These are phyloP conservation scores for Dovyalis caffra DNA, from an alignment of 345 rosid species.

Conservation along the genomic window DNA sequence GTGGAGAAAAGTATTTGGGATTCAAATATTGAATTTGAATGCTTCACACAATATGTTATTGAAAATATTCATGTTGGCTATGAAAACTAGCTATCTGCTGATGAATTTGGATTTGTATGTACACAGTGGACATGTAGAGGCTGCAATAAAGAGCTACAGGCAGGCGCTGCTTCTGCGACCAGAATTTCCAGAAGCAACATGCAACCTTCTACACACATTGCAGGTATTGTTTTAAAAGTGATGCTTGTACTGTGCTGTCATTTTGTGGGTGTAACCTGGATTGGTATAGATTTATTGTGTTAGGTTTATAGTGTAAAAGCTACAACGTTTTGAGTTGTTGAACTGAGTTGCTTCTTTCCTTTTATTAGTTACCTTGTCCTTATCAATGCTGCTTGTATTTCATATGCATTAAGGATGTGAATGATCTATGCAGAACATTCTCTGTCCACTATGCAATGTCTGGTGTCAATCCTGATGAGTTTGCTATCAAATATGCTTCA, in stretches of 20 bases:
- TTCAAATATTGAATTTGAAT: not conserved
- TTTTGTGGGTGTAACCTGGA: not conserved
- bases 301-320: not conserved
- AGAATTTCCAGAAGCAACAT: slow-evolving; percentile 97
- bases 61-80: not conserved
- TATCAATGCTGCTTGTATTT: not conserved
- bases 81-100: not conserved
- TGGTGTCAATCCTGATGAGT: not conserved
- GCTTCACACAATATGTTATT: not conserved
- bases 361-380: not conserved
- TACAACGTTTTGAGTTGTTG: not conserved
- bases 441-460: not conserved
- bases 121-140: slow-evolving; percentile 85
- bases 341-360: not conserved
- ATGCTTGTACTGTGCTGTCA: not conserved
- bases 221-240: slow-evolving; percentile 48
- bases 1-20: not conserved
- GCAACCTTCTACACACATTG: slow-evolving; percentile 91
- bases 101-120: slow-evolving; percentile 7
- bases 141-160: slow-evolving; percentile 87
- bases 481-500: not conserved
- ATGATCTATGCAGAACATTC: not conserved
- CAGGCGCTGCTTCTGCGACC: slow-evolving; percentile 81
- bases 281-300: not conserved
- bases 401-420: not conserved